phyloP scores from a whole-genome alignment of 139 green algal genomes.

The Volvox africanus region DNA sequence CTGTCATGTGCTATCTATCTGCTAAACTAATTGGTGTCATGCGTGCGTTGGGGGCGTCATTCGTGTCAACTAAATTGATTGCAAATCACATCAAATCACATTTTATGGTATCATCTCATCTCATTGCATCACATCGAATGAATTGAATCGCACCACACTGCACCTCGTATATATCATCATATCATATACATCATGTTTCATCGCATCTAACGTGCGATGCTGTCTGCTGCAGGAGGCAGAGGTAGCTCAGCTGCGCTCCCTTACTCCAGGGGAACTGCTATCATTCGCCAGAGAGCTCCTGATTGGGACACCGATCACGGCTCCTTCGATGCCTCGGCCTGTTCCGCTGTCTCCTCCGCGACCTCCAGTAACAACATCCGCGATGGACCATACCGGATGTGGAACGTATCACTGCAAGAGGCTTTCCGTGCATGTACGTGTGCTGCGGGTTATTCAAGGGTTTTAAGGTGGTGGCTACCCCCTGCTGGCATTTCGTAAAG shows the following conservation, averaged over 20 bases:
- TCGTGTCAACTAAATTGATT: neutral
- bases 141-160: neutral
- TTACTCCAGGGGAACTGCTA: constrained; percentile 71
- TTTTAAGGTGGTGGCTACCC: too few species aligned
- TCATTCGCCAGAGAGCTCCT: constrained; percentile 66
- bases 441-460: neutral
- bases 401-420: neutral
- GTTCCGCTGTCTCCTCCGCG: constrained; percentile 42
- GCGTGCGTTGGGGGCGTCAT: too few species aligned
- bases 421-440: neutral
- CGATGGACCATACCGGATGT: neutral
- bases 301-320: neutral
- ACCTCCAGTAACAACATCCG: neutral
- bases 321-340: constrained; percentile 63
- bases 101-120: neutral
- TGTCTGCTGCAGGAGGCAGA: constrained; percentile 60
- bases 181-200: too few species aligned
- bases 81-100: neutral
- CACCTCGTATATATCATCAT: too few species aligned
- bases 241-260: constrained; percentile 68
- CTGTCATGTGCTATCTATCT: too few species aligned
- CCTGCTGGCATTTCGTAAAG: too few species aligned
- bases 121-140: neutral
- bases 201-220: too few species aligned
- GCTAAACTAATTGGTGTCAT: too few species aligned